Evolutionary conservation across 208 protist species (phyloP).

Genomic region (Crithidia bombi): DNA sequence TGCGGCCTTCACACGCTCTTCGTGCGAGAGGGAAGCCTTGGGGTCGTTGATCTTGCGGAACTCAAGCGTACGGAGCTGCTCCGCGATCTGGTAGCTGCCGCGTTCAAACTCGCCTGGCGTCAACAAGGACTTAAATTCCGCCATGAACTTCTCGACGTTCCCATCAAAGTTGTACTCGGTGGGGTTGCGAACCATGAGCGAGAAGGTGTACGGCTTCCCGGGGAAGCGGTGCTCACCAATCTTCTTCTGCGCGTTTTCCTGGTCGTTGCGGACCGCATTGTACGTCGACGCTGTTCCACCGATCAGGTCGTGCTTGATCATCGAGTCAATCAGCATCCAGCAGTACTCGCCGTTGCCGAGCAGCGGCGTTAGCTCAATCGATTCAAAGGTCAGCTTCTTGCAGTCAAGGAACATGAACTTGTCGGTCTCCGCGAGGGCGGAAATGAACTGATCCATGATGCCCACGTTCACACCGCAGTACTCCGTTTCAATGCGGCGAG

Average conservation of each 20-base stretch:
- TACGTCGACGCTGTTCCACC: slow-evolving; percentile 58
- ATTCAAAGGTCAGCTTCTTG: slow-evolving; percentile 54
- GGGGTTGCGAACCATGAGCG: slow-evolving; percentile 66
- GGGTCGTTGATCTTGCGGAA: slow-evolving; percentile 63
- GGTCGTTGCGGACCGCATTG: slow-evolving; percentile 72
- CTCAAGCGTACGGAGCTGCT: slow-evolving; percentile 67
- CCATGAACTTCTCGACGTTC: slow-evolving; percentile 57
- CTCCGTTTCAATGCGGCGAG: slow-evolving; percentile 76
- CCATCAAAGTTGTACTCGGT: slow-evolving; percentile 52
- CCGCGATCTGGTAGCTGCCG: slow-evolving; percentile 69
- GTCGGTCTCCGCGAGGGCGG: slow-evolving; percentile 69
- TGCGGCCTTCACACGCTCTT: slow-evolving; percentile 48
- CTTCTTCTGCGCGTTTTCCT: slow-evolving; percentile 70
- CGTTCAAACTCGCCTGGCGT: slow-evolving; percentile 63
- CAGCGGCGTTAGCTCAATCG: slow-evolving; percentile 52
- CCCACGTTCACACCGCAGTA: slow-evolving; percentile 89
- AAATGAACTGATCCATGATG: slow-evolving; percentile 94
- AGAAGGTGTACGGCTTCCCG: slow-evolving; percentile 67
- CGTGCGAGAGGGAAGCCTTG: slow-evolving; percentile 33
- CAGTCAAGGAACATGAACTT: slow-evolving; percentile 90
- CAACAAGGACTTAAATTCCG: slow-evolving; percentile 51
- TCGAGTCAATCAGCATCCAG: slow-evolving; percentile 77
- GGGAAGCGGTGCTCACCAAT: slow-evolving; percentile 51
- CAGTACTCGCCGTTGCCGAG: slow-evolving; percentile 57
- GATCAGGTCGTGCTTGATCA: slow-evolving; percentile 72